Base-by-base conservation (phyloP, 2,329 filamentous ascomycete genomes). In the Pestalotiopsis sp. region DNA sequence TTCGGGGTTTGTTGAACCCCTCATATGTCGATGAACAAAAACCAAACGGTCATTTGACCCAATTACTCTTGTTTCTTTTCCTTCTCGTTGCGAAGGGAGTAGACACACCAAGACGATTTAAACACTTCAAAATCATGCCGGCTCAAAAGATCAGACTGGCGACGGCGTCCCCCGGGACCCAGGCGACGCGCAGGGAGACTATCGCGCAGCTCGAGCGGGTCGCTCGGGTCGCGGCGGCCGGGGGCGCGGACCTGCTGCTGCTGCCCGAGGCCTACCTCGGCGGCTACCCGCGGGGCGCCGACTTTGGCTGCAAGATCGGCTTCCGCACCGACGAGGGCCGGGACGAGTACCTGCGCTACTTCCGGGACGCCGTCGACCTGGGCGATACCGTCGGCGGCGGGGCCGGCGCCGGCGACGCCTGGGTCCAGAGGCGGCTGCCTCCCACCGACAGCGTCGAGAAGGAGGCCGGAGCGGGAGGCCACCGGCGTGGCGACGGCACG, bases 231-330 rank as follows among this genome's bases (percentile, higher is more conserved):
- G 94, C 94, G n/a, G 87, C 90, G 3, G 74, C 78, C 1, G 76
- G 81, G 67, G 73, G 76, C 3, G 81, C 88, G 52, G 85, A 96
- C 78, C 85, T 98, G 64, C 85, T 98, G 36, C 89, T 98, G 65
- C 95, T 98, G 70, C 95, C 95, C 0, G 95, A 98, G 83, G 95
- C 95, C 25, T 97, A 94, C 77, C 86, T 98, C 1, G 95, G 95
- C 61, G 95, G 95, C 1, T 98, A 98, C 77, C 95, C 95, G 20
- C 91, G 95, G 12, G 94, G 92, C 20, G 91, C 91, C 71, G 84
- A 84, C 64, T 97, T 97, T 75, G 94, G 94, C 4, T 90, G 90
- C 61, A 86, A 88, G 1, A 85, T 97, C 5, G 95, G 95, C 3
- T 84, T 86, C 17, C 90, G 95, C 49, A 86, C 87, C 0, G 83